A percentile compares a stretch with the other conserved stretches of the same genome.
These are phyloP conservation scores for Phytophthora vignae DNA, from an alignment of 352 stramenopile species.

Conservation along the genomic window DNA sequence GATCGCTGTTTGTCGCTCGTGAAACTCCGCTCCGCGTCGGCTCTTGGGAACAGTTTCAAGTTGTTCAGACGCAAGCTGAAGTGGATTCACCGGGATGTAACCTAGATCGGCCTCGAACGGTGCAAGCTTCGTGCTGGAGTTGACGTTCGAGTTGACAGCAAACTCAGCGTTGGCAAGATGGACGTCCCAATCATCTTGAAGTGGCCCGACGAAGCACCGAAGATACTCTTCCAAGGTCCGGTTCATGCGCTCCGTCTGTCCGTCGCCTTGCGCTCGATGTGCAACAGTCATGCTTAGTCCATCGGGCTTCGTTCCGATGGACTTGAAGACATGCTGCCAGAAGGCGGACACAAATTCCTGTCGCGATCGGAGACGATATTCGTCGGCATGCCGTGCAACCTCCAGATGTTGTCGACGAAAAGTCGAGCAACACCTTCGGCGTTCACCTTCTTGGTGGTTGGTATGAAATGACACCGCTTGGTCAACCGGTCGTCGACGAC, in stretches of 20 bases:
- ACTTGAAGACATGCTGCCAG: constrained; percentile 11
- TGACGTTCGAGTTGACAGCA: constrained; percentile 1
- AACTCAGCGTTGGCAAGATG: constrained; percentile 15
- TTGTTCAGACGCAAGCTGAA: constrained; percentile 4
- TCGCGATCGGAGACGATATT: too few species aligned
- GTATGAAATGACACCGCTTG: constrained; percentile 11
- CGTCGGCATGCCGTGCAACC: too few species aligned
- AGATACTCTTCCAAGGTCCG: constrained; percentile 16
- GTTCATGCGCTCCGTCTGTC: constrained; percentile 22
- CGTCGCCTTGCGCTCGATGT: constrained; percentile 10
- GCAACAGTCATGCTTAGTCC: constrained; percentile 18
- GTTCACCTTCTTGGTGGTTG: constrained; percentile 4
- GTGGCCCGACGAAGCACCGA: constrained; percentile 13
- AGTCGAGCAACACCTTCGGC: constrained; percentile 9
- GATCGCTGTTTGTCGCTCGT: constrained; percentile 13
- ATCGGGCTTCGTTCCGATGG: constrained; percentile 5
- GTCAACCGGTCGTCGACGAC: constrained; percentile 23
- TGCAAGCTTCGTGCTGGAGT: constrained; percentile 25
- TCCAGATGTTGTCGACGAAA: constrained; percentile 19
- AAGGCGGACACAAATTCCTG: not conserved
- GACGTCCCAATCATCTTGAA: constrained; percentile 23
- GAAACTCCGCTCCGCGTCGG: constrained; percentile 1
- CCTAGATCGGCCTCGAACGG: constrained; percentile 25
- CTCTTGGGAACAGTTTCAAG: not conserved
- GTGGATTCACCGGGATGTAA: constrained; percentile 12